A percentile compares a stretch with the other conserved stretches of the same genome.
Conservation (phyloP, 257 asterid genomes). For the Scutellaria minor region DNA sequence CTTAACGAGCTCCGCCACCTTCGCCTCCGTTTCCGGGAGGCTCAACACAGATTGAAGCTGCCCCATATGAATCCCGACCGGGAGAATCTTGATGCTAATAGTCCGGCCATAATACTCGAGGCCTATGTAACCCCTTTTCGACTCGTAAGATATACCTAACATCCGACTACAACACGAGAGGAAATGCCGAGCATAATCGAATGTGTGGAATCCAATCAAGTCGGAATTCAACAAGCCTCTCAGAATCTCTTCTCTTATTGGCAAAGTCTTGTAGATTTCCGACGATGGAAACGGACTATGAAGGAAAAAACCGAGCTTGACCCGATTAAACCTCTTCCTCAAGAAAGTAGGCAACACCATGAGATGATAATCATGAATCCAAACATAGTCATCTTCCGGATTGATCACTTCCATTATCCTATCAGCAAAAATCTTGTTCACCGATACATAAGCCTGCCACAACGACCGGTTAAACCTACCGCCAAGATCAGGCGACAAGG, state of each 20-base stretch:
- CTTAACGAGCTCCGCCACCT: conserved; percentile 64
- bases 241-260: conserved; percentile 77
- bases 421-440: conserved; percentile 86
- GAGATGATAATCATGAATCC: conserved; percentile 88
- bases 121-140: conserved; percentile 89
- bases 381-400: conserved; percentile 87
- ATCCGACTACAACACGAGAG: conserved; percentile 90
- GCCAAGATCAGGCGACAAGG: conserved; percentile 83
- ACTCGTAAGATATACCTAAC: conserved; percentile 83
- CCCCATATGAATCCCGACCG: conserved; percentile 90
- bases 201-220: conserved; percentile 87
- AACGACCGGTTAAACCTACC: conserved; percentile 74
- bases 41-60: conserved; percentile 80
- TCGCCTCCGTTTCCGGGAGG: conserved; percentile 63
- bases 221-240: conserved; percentile 79
- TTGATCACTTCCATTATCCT: conserved; percentile 91
- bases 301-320: conserved; percentile 83
- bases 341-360: conserved; percentile 88
- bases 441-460: conserved; percentile 94
- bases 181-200: conserved; percentile 88
- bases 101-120: conserved; percentile 91
- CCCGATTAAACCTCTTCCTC: conserved; percentile 86
- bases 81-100: conserved; percentile 87
- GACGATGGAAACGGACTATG: conserved; percentile 91
- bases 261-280: conserved; percentile 80